These are phyloP conservation scores for Porogramme epimiltina DNA, from an alignment of 1,284 basidiomycete genomes.

Conservation along the genomic window DNA sequence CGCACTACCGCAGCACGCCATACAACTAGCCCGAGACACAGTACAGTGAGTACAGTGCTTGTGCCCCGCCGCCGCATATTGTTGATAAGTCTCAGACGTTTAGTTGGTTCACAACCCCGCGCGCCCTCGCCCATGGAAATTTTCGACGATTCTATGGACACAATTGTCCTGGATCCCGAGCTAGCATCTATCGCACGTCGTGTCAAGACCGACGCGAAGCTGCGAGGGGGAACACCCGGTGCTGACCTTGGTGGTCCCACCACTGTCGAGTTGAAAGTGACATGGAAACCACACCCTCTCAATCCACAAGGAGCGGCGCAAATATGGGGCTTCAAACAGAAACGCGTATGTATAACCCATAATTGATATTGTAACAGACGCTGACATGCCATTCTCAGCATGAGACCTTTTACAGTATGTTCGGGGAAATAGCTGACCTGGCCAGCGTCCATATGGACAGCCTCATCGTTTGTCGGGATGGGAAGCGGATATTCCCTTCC, in stretches of 20 bases:
- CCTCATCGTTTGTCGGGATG: conserved; percentile 59
- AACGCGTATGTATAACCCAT: conserved; percentile 48
- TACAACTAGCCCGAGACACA: conserved; percentile 53
- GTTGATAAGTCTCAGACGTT: conserved; percentile 38
- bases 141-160: conserved; percentile 51
- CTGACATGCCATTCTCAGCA: conserved; percentile 39
- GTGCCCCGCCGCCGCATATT: too few species aligned
- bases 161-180: conserved; percentile 59
- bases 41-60: conserved; percentile 48
- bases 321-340: conserved; percentile 54
- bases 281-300: conserved; percentile 65
- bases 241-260: conserved; percentile 37
- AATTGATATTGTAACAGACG: background rate
- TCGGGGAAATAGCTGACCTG: conserved; percentile 63
- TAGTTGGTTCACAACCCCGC: conserved; percentile 43
- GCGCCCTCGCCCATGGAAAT: conserved; percentile 44
- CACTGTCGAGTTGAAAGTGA: conserved; percentile 52
- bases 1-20: conserved; percentile 48
- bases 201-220: conserved; percentile 27
- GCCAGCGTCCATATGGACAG: conserved; percentile 48
- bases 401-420: conserved; percentile 61
- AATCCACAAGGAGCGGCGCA: conserved; percentile 40
- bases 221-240: conserved; percentile 25
- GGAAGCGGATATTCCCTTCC: conserved; percentile 64
- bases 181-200: conserved; percentile 53